A percentile compares a stretch with the other conserved stretches of the same genome.
Conservation (phyloP, 495 filamentous ascomycete species). For the Penicillium daleae region DNA sequence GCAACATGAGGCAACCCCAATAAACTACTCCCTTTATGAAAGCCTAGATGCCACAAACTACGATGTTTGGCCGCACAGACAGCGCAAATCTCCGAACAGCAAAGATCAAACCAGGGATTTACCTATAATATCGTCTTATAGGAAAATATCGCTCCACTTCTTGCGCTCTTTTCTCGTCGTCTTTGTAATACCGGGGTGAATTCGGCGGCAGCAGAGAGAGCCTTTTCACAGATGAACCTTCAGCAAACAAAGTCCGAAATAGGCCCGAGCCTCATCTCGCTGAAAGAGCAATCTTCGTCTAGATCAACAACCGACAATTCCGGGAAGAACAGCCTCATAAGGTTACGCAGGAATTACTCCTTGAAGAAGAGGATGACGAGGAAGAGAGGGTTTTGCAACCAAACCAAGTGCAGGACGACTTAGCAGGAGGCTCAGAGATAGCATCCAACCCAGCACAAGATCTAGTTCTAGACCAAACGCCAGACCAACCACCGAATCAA, state of each 20-base stretch:
- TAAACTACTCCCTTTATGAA: too few species aligned
- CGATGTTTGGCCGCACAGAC: too few species aligned
- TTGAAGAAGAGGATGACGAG: conserved; percentile 6
- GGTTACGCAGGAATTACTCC: background rate
- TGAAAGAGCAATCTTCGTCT: background rate
- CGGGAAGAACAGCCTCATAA: background rate
- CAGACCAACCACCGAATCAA: background rate
- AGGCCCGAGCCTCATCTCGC: background rate
- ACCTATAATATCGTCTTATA: background rate
- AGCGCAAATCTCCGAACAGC: too few species aligned
- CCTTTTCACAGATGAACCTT: conserved; percentile 10
- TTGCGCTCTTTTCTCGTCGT: conserved; percentile 9
- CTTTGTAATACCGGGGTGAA: conserved; percentile 6
- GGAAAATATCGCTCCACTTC: conserved; percentile 4
- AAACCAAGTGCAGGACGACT: background rate
- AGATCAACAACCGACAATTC: background rate
- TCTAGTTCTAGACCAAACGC: background rate
- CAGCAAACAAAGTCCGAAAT: conserved; percentile 10
- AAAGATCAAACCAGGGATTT: background rate
- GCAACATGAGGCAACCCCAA: too few species aligned
- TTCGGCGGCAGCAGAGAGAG: conserved; percentile 7
- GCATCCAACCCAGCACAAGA: background rate
- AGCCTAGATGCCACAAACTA: too few species aligned
- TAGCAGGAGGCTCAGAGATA: background rate
- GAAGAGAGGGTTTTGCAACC: conserved; percentile 5